Base-by-base conservation (phyloP, 2,329 filamentous ascomycete species). In the Cercospora beticola region DNA sequence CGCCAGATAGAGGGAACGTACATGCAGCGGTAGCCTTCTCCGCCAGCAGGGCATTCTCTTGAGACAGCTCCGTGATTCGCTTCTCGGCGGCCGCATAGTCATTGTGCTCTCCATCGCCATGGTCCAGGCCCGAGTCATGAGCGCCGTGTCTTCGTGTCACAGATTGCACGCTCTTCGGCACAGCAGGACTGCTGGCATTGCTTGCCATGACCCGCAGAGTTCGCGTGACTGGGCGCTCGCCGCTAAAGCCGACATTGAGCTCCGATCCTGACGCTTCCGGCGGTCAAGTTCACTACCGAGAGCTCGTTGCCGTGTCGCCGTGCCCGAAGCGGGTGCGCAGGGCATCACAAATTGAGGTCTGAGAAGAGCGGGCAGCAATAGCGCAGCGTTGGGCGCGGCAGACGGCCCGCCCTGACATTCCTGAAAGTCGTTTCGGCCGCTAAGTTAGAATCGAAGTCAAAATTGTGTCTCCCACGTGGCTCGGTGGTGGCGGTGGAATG, bases 11-110 rank as follows among this genome's bases (percentile, higher is more conserved):
- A 23, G 18, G 30, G 14, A 5, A 78, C 84, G 64, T 80, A 87
- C 86, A 84, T 72, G 85, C 83, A 66, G 88, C 87, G 3, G 88
- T 86, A 66, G 90, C 89, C 79, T 92, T 92, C 73, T 91, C 84
- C 78, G 89, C 92, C 68, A 94, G 85, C 64, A 88, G 80, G 66
- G 86, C 85, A 64, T 94, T 88, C 76, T 93, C 90, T 40, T 86
- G 84, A 79, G 93, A 88, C 56, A 94, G 84, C 74, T 93, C 89
- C 71, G 85, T 81, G 75, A 92, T 64, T 56, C 69, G 70, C 64
- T 68, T 65, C n/a, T 68, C 58, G 18, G 69, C 67, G 23, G 68
- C 65, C 54, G 70, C 16, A 23, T 72, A 70, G 49, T 70, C 68
- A 31, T 66, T 70, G 57, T 70, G 65, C 12, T 70, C 67, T 89